Evolutionary conservation across 1,139 yeast genomes (phyloP), one percentile per base, ranked within the genome.

Genomic region (Hemisphaericaspora xylanilytica): DNA sequence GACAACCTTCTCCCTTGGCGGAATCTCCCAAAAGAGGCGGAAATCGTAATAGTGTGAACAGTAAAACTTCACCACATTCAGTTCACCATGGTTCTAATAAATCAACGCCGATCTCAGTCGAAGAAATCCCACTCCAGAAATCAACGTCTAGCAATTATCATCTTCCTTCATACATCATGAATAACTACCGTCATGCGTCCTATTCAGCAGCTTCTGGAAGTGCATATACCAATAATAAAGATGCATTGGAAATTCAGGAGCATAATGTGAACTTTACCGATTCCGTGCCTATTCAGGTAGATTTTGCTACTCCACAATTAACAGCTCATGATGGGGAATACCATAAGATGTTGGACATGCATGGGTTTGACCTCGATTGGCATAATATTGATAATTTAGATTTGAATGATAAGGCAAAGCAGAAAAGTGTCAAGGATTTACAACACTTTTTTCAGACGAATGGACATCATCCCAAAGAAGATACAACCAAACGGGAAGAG

Each of bases 231-330:
- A 76, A 75, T 33, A 58, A 63, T 33, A 70, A 70, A 46, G 82
- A 78, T 28, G 43, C 38, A 16, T 32, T 30, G 15, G 32, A 41
- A 21, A 60, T 64, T 32, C 61, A 58, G 32, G 54, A 50, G 29
- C 53, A 51, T 32, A 67, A 63, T 17, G 29, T 26, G n/a, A 36
- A 33, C 15, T 34, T 45, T 16, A 26, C 37, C 46, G 46, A 35
- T 46, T 33, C 43, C 5, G 73, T 67, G 1, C 81, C 90, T 1
- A 74, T 74, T 29, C 86, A 82, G 53, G 88, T 83, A 10, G 86
- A 81, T 5, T 85, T 85, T 55, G 80, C 94, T 2, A 84, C 95
- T 2, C 95, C 95, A 1, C 95, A 85, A 56, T 56, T 81, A 38
- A 60, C 67, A 2, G 73, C 65, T 9, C 45, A 52, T 2, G 65